Percentiles rank a stretch among this genome's conserved stretches.
Evolutionary conservation across 768 basidiomycete genomes (phyloP).

Genomic region (Galerina sulciceps): DNA sequence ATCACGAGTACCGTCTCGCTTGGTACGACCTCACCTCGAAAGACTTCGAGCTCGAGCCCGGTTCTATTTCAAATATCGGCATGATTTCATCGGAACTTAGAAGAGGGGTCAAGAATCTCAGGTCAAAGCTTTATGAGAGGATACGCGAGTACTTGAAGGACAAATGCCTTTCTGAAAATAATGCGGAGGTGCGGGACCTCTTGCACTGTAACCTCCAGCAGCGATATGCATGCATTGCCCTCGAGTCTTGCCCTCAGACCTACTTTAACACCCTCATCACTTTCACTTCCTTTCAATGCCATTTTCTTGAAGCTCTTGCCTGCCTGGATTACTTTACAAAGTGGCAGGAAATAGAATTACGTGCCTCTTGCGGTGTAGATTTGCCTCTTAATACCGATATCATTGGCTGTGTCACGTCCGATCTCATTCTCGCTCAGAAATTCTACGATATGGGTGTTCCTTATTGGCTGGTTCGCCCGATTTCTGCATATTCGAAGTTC

Average conservation of each 20-base stretch:
- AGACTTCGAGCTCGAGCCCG: conserved; percentile 1
- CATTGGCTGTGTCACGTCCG: neutral
- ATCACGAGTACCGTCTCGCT: neutral
- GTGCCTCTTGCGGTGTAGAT: neutral
- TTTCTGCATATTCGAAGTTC: neutral
- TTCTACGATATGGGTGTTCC: neutral
- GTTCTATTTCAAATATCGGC: neutral
- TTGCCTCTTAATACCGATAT: neutral
- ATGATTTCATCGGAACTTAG: neutral
- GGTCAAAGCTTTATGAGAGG: neutral
- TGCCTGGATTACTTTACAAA: neutral
- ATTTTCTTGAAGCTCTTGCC: neutral
- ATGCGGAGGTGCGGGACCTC: neutral
- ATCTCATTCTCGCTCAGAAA: neutral
- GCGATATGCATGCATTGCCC: neutral
- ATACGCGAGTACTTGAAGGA: neutral
- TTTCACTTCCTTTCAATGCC: neutral
- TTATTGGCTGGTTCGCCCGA: neutral
- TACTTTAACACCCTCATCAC: neutral
- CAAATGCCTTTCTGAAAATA: neutral
- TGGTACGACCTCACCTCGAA: conserved; percentile 1
- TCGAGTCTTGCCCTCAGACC: neutral
- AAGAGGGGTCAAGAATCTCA: neutral
- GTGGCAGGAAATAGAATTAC: neutral
- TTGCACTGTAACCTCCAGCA: neutral